Evolutionary conservation across 1,284 basidiomycete species (phyloP).

Genomic region (Mycena sp.): DNA sequence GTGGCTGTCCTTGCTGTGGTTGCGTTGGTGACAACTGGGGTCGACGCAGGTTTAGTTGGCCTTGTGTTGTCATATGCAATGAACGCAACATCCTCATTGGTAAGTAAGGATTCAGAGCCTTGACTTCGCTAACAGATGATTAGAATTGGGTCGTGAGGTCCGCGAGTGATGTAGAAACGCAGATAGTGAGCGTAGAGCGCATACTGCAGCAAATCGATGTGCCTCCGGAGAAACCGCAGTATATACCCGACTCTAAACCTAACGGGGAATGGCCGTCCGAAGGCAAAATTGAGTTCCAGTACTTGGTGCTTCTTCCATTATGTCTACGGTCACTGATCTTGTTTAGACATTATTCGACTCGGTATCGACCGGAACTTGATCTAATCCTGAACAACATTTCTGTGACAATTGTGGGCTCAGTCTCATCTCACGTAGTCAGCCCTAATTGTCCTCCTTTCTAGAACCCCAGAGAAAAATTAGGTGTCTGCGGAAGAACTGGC

Average conservation of each 20-base stretch:
- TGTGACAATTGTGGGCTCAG: constrained; percentile 64
- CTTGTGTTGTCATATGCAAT: constrained; percentile 89
- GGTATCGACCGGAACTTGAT: constrained; percentile 86
- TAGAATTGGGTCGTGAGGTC: constrained; percentile 91
- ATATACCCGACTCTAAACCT: constrained; percentile 73
- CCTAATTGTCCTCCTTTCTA: constrained; percentile 35
- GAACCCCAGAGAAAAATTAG: constrained; percentile 85
- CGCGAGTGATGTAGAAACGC: constrained; percentile 93
- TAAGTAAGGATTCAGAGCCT: constrained; percentile 42
- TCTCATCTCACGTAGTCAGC: constrained; percentile 26
- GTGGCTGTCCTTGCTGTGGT: constrained; percentile 77
- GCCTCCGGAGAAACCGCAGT: constrained; percentile 80
- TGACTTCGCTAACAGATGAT: constrained; percentile 38
- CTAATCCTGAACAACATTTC: constrained; percentile 81
- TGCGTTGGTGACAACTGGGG: constrained; percentile 74
- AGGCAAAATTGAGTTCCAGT: constrained; percentile 84
- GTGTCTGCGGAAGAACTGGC: constrained; percentile 89
- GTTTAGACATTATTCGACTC: constrained; percentile 76
- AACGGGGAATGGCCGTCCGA: constrained; percentile 76
- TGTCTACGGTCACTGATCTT: constrained; percentile 11
- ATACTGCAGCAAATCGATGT: constrained; percentile 82
- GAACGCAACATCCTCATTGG: constrained; percentile 79
- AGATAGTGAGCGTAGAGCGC: constrained; percentile 90
- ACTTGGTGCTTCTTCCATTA: constrained; percentile 18
- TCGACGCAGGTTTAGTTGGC: constrained; percentile 94